Evolutionary conservation across 306 rosid species (phyloP), one percentile per base, ranked within the genome.

Genomic region (Glycine soja): DNA sequence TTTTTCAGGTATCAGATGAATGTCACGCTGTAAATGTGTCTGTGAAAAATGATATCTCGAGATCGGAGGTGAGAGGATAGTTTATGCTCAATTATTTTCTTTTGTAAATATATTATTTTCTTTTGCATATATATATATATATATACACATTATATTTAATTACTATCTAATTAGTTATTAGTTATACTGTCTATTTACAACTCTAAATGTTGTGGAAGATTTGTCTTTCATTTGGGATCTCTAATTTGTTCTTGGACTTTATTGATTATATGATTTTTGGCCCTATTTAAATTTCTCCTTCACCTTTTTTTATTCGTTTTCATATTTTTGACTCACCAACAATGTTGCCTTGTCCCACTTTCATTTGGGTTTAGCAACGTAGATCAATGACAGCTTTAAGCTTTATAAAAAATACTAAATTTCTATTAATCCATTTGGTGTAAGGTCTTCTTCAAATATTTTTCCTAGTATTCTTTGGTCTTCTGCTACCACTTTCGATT

Each of bases 11-110:
- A 64, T 86, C 98, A 4, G 94, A 91, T 72, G 98, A 91, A 85
- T 88, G 85, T 86, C 98, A 91, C 57, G 98, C 94, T 38, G 97
- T 93, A 82, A 93, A 91, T 86, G 91, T 93, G 76, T 91, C 97
- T 76, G 89, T 89, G 84, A 93, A 90, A 86, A 82, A 78, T 70
- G 94, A 91, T 65, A 77, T 53, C n/a, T 83, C 83, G 82, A 82
- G 87, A 79, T 85, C 89, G 52, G 97, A 91, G 98, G 97, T 93
- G 19, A 87, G 85, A 76, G 85, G 78, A 48, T 38, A 63, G 45
- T 80, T 81, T 82, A 73, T 6, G 47, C 70, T 13, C 42, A 79
- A 24, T 7, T 38, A 34, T 64, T 58, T 70, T 38, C 61, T 10
- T 12, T 69, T 12, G 54, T 6, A 18, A 43, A 68, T 68, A n/a